Conservation (phyloP, 73 alveolate genomes). For the Paramecium caudatum region DNA sequence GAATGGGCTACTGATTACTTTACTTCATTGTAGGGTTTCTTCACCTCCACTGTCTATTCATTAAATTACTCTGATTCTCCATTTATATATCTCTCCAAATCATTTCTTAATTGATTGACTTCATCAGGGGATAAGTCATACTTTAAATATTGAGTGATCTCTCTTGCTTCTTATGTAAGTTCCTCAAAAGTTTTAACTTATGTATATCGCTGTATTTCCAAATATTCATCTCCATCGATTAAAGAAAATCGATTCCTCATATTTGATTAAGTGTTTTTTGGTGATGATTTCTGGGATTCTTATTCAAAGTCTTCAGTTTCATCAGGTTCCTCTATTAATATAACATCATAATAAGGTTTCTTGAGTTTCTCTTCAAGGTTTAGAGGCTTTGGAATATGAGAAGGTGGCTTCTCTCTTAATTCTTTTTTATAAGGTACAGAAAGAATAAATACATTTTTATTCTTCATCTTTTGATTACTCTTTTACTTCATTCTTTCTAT, state of each 20-base stretch:
- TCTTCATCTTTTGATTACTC: not conserved
- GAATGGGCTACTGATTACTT: slow-evolving; percentile 27
- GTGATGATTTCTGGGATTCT: not conserved
- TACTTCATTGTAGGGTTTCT: slow-evolving; percentile 39
- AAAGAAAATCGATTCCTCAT: not conserved
- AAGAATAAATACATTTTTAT: not conserved
- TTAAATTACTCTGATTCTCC: not conserved
- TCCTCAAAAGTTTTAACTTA: slow-evolving; percentile 29
- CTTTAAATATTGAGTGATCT: slow-evolving; percentile 18
- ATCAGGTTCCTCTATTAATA: not conserved
- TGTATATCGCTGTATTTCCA: not conserved
- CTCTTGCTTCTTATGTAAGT: slow-evolving; percentile 8
- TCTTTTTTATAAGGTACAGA: not conserved
- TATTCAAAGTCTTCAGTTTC: not conserved
- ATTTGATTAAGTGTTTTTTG: not conserved
- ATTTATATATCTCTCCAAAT: slow-evolving; percentile 3
- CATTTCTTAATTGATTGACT: not conserved
- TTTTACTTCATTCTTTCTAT: slow-evolving; percentile 51
- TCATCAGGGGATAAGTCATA: not conserved
- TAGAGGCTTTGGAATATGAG: not conserved
- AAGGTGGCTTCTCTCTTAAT: slow-evolving; percentile 25
- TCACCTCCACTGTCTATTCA: not conserved
- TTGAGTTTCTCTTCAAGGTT: slow-evolving; percentile 35
- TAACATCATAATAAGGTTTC: slow-evolving; percentile 45
- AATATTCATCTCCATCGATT: not conserved